Conservation (phyloP, 1,139 yeast species). For the Pichia sp. region DNA sequence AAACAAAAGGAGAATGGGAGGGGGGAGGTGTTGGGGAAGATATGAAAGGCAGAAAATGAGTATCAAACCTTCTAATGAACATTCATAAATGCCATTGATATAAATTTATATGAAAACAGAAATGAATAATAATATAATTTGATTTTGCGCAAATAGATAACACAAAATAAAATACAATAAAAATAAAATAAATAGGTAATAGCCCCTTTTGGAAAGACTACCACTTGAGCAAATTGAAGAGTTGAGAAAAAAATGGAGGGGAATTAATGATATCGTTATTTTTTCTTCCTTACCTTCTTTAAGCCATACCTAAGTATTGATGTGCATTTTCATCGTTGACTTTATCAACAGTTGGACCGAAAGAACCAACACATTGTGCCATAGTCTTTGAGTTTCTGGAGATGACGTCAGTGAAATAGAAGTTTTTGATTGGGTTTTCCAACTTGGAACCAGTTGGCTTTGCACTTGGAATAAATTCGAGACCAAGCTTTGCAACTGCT, state of each 20-base stretch:
- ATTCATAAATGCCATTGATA: conserved; percentile 6
- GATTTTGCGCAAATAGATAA: not conserved
- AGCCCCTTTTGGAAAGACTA: not conserved
- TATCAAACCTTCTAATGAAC: conserved; percentile 8
- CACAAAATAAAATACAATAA: conserved; percentile 12
- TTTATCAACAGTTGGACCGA: conserved; percentile 64
- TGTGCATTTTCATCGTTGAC: conserved; percentile 44
- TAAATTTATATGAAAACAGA: conserved; percentile 14
- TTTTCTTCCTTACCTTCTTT: conserved; percentile 2
- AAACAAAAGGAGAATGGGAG: conserved; percentile 3
- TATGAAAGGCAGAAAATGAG: not conserved
- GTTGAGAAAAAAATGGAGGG: conserved; percentile 8
- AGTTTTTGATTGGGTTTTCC: conserved; percentile 72
- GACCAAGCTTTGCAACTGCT: conserved; percentile 57
- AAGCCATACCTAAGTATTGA: conserved; percentile 30
- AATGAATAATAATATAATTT: conserved; percentile 18
- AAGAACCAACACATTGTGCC: conserved; percentile 75
- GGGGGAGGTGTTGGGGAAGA: not conserved
- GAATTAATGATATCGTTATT: conserved; percentile 4
- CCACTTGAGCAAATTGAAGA: not conserved
- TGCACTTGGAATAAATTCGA: conserved; percentile 37
- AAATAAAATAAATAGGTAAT: conserved; percentile 5
- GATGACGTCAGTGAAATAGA: conserved; percentile 83
- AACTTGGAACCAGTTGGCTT: conserved; percentile 44
- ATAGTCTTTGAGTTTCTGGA: conserved; percentile 86